phyloP scores from a whole-genome alignment of 2,329 filamentous ascomycete species.

The Exophiala dermatitidis region DNA sequence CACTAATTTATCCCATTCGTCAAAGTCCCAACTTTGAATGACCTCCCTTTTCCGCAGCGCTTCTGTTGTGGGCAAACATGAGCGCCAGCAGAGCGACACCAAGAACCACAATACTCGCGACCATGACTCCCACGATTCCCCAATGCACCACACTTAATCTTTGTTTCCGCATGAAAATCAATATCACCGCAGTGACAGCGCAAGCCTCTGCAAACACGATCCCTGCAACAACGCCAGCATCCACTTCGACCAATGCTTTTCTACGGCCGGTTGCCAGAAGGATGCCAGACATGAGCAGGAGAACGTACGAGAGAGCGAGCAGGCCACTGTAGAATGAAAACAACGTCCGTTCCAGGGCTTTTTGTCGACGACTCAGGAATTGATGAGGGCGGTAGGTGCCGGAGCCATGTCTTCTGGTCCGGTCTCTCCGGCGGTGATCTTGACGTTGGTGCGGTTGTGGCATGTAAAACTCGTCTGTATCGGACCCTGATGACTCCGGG shows the following conservation, averaged over 20 bases:
- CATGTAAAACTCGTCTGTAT: conserved; percentile 11
- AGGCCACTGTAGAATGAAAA: conserved; percentile 48
- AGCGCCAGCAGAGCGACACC: conserved; percentile 12
- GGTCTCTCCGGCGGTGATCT: neutral
- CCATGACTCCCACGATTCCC: conserved; percentile 12
- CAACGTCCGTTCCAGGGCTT: conserved; percentile 49
- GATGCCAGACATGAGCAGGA: conserved; percentile 58
- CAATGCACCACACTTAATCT: conserved; percentile 15
- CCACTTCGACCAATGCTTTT: conserved; percentile 63
- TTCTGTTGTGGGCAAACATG: conserved; percentile 8
- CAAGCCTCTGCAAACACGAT: conserved; percentile 50
- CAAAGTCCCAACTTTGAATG: neutral
- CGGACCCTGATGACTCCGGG: conserved; percentile 20
- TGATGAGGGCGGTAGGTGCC: conserved; percentile 5
- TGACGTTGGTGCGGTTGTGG: conserved; percentile 1
- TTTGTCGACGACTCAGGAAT: conserved; percentile 32
- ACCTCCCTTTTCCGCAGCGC: neutral
- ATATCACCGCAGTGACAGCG: conserved; percentile 11
- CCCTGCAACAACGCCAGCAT: conserved; percentile 63
- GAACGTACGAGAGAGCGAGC: conserved; percentile 54
- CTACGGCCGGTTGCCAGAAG: conserved; percentile 62
- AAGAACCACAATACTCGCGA: conserved; percentile 10
- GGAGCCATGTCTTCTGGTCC: neutral
- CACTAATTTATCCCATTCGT: neutral
- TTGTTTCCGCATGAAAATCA: conserved; percentile 20